A percentile compares a stretch with the other conserved stretches of the same genome.
phyloP scores from a whole-genome alignment of 2,329 filamentous ascomycete species.

The Cadophora luteo-olivacea region DNA sequence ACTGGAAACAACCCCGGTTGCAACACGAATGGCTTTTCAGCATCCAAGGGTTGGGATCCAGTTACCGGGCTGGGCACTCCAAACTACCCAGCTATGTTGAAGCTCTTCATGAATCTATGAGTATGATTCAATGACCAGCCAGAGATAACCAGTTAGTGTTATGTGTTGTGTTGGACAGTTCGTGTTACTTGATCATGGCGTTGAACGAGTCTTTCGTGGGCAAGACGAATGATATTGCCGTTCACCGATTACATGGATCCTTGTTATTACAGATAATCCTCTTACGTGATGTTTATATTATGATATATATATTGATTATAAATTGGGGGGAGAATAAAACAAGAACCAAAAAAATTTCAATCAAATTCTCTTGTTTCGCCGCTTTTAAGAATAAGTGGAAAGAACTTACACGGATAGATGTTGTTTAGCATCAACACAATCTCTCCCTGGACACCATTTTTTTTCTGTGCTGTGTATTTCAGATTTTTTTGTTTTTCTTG shows the following conservation, averaged over 20 bases:
- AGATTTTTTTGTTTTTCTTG: neutral
- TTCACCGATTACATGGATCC: too few species aligned
- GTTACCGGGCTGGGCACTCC: slow-evolving; percentile 43
- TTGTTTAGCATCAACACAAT: neutral
- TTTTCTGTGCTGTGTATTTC: neutral
- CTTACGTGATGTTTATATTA: too few species aligned
- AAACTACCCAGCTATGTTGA: slow-evolving; percentile 36
- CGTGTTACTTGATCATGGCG: neutral
- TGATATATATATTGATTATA: neutral
- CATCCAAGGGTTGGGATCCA: slow-evolving; percentile 44
- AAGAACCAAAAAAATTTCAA: neutral
- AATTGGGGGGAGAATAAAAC: neutral
- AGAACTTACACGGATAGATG: neutral
- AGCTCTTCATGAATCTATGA: slow-evolving; percentile 33
- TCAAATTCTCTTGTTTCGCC: neutral
- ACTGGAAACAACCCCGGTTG: slow-evolving; percentile 43
- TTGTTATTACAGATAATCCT: too few species aligned
- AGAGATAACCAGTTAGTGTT: neutral
- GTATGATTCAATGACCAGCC: neutral
- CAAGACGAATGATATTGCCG: too few species aligned
- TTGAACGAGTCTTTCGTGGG: neutral
- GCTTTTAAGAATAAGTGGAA: neutral
- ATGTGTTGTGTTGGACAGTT: neutral
- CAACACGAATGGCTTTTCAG: slow-evolving; percentile 43
- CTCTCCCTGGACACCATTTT: neutral